A percentile compares a stretch with the other conserved stretches of the same genome.
phyloP scores from a whole-genome alignment of 441 rosid species.

The Syzygium syzygioides region DNA sequence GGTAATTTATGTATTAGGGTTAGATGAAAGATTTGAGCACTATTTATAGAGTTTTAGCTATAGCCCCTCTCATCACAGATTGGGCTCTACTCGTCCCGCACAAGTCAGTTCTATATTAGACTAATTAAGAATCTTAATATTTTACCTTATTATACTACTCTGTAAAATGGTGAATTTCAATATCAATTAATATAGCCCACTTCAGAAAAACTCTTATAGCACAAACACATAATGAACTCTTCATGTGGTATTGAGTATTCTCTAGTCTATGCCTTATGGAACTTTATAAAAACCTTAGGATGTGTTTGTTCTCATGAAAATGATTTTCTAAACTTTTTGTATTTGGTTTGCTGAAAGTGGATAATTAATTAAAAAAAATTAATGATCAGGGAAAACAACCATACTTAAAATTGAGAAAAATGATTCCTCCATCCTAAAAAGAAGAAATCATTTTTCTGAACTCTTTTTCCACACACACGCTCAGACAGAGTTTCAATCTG shows the following conservation, averaged over 20 bases:
- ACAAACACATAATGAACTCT: neutral
- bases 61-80: no score
- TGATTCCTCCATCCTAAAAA: neutral
- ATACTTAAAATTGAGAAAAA: neutral
- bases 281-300: neutral
- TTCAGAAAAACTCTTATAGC: no score
- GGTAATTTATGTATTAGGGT: no score
- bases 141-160: no score
- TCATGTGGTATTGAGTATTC: neutral
- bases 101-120: no score
- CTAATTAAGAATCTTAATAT: no score
- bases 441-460: neutral
- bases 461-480: neutral
- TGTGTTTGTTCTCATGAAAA: neutral
- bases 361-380: neutral
- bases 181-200: no score
- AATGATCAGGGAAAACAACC: neutral
- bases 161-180: no score
- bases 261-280: neutral
- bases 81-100: no score
- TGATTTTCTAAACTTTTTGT: neutral
- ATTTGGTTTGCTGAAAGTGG: neutral
- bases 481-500: neutral
- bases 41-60: no score
- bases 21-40: no score